These are phyloP conservation scores for Fallopia convolvulus DNA, from an alignment of 148 eudicot genomes.

Conservation along the genomic window DNA sequence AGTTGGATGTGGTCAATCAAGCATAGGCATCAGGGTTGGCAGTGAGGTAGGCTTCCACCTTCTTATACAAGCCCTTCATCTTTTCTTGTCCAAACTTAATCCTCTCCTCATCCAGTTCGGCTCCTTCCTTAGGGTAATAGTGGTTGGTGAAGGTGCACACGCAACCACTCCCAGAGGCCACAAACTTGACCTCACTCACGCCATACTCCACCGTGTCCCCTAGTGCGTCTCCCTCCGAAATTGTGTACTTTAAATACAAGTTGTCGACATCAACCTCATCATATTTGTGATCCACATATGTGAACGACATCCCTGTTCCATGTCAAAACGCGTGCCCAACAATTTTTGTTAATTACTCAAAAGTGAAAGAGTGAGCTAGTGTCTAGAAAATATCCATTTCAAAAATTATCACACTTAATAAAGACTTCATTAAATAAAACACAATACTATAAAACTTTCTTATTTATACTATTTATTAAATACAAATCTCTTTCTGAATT, in stretches of 20 bases:
- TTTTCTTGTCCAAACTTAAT: constrained; percentile 12
- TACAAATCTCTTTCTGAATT: too few relatives aligned
- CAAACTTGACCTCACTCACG: constrained; percentile 16
- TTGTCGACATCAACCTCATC: constrained; percentile 20
- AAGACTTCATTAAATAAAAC: too few relatives aligned
- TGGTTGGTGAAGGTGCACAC: constrained; percentile 15
- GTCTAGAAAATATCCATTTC: too few relatives aligned
- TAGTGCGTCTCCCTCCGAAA: constrained; percentile 13
- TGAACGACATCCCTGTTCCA: neutral
- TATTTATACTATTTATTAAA: too few relatives aligned
- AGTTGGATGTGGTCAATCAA: neutral
- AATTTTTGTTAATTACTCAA: too few relatives aligned
- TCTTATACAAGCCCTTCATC: constrained; percentile 12
- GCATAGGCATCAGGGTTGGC: constrained; percentile 23
- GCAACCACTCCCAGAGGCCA: constrained; percentile 11
- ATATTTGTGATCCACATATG: constrained; percentile 13
- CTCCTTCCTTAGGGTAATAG: constrained; percentile 16
- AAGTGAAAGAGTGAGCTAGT: too few relatives aligned
- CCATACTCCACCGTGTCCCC: constrained; percentile 13
- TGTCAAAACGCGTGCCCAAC: neutral
- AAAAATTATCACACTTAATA: too few relatives aligned
- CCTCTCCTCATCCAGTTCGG: constrained; percentile 17
- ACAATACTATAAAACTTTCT: too few relatives aligned
- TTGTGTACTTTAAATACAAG: constrained; percentile 20
- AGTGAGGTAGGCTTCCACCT: constrained; percentile 19